Conservation (phyloP, 2,329 filamentous ascomycete species). For the Pseudogymnoascus sp. region DNA sequence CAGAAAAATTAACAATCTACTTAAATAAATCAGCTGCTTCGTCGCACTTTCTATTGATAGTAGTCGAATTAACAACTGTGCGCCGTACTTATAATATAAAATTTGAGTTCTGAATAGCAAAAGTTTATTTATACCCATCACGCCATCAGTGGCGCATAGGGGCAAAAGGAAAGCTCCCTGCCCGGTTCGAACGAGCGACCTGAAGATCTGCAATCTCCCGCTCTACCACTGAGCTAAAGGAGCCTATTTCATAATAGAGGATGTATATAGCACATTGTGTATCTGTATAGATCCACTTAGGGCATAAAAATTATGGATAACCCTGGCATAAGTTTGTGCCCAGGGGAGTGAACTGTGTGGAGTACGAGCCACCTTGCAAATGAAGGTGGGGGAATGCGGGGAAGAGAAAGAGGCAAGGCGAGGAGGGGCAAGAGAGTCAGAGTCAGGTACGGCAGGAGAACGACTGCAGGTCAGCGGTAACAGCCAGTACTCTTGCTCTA, state of each 20-base stretch:
- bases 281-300: neutral
- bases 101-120: neutral
- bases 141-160: neutral
- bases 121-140: neutral
- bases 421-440: neutral
- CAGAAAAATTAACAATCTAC: neutral
- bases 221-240: constrained; percentile 12
- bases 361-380: constrained; percentile 2
- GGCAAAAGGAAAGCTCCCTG: constrained; percentile 9
- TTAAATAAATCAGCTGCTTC: neutral
- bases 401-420: constrained; percentile 1
- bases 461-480: neutral
- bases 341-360: neutral
- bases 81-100: neutral
- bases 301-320: neutral
- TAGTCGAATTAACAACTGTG: neutral
- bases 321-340: neutral
- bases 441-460: neutral
- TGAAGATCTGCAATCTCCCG: constrained; percentile 12
- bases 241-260: neutral
- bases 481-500: neutral
- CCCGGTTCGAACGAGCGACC: constrained; percentile 11
- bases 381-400: neutral
- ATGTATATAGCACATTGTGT: neutral
- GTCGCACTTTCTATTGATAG: neutral